Conservation (phyloP, 768 basidiomycete genomes). For the Pisolithus marmoratus region DNA sequence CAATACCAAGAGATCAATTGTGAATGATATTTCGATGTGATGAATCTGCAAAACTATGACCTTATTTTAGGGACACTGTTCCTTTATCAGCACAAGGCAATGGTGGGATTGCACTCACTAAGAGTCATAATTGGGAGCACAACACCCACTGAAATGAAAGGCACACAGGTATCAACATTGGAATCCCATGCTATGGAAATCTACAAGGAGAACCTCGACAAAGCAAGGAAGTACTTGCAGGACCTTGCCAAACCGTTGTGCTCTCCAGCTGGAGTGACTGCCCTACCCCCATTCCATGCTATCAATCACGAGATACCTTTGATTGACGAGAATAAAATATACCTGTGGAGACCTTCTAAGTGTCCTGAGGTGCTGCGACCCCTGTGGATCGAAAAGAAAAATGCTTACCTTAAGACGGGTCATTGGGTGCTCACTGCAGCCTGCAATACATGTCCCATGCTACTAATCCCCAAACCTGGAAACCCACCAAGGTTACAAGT, state of each 20-base stretch:
- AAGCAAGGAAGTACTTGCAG: background rate
- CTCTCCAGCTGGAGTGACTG: background rate
- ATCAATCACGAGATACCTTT: background rate
- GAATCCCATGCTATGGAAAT: background rate
- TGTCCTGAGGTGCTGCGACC: background rate
- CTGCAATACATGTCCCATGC: too few relatives aligned
- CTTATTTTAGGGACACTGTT: conserved; percentile 18
- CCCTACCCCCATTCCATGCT: background rate
- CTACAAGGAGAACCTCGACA: background rate
- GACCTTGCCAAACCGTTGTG: background rate
- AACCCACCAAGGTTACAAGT: too few relatives aligned
- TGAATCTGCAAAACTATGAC: background rate
- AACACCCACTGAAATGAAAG: too few relatives aligned
- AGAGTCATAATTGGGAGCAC: conserved; percentile 8
- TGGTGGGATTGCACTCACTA: conserved; percentile 17
- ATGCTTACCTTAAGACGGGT: too few relatives aligned
- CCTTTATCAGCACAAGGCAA: conserved; percentile 16
- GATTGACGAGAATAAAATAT: background rate
- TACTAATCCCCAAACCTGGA: too few relatives aligned
- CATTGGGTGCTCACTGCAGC: too few relatives aligned
- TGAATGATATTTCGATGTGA: too few relatives aligned
- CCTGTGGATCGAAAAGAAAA: background rate
- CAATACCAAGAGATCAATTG: too few relatives aligned
- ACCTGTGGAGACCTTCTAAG: too few relatives aligned
- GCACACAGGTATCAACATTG: background rate